Evolutionary conservation across 1,139 yeast species (phyloP), one percentile per base, ranked within the genome.

Genomic region (Nakaseomyces glabratus): DNA sequence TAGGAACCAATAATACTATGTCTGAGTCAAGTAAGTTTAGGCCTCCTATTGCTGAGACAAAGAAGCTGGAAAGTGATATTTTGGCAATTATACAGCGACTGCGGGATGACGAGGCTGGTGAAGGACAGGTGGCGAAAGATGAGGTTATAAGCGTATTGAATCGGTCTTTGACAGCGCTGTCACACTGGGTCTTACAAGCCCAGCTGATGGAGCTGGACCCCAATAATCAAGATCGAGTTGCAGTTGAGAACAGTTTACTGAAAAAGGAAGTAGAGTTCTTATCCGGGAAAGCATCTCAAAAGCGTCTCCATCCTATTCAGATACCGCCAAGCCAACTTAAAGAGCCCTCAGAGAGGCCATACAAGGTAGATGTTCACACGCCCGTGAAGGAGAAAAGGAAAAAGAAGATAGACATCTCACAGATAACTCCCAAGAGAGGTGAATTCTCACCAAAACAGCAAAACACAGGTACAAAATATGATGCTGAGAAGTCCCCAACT

Each of bases 141-240:
- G 36, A 39, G 20, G 36, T 53, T 12, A 37, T 52, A 1, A 37
- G 40, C 19, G 40, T 54, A 11, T 39, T 54, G 31, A 50, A 50
- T 35, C 39, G 47, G 17, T 43, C 56, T 9, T 36, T 54, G 35
- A 46, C 49, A 13, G 48, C 57, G 9, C 39, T 52, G 11, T 49
- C 58, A 2, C 58, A 54, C 35, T 54, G 55, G 55, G 46, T 54
- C 13, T 35, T 54, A 13, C 58, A 54, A 36, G 53, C 55, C 5
- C 57, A 51, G 39, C 40, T 54, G 25, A 37, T 47, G 15, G 48
- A 46, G 34, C 38, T 52, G 34, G 40, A 42, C n/a, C 43, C 40
- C 25, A 42, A 37, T 13, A 38, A 37, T 6, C 51, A 48, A 31
- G 49, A 48, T 23, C 36, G 56, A 18, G 44, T 41, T 21, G 41